Evolutionary conservation across 2,329 filamentous ascomycete genomes (phyloP), one percentile per base, ranked within the genome.

Genomic region (Colletotrichum caudatum): DNA sequence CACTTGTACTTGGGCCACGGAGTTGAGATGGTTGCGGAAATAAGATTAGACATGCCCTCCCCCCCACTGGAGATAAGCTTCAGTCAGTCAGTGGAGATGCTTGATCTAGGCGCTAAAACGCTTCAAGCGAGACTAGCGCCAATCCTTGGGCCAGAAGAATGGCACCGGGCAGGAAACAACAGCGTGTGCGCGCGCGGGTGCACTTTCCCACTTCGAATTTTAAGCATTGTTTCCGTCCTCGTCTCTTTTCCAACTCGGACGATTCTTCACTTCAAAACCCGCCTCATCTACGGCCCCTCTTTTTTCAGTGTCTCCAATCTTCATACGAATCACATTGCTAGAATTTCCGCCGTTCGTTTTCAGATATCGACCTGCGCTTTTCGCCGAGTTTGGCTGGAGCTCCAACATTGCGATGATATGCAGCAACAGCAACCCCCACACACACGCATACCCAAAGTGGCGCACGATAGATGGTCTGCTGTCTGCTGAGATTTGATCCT

Each of bases 201-300:
- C 20, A 18, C n/a, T n/a, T 12, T 23, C 37, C 54, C 7, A 8
- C 26, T 5, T 35, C 20, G 20, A 8, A 9, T 46, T 53, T 59
- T 33, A 18, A 44, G 54, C 61, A 51, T 46, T 54, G 33, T 37
- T 20, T 29, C n/a, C 26, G 37, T 53, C 35, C 44, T 23, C 63
- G 1, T 44, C 66, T 48, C 61, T 18, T 54, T 41, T 69, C 54
- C 66, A 60, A 29, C 39, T 66, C 61, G 37, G 61, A 61, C 54
- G 61, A 46, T 2, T n/a, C 44, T 46, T 5, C 20, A 35, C 35
- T 20, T 33, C 18, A 26, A 64, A 54, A 46, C 41, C 16, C 16
- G 16, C 53, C 56, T 41, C 60, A 59, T 50, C 60, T 41, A 58
- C 53, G 11, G 11, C 20, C 0, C n/a, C 11, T 33, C 46, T 14